Base-by-base conservation (phyloP, 2,329 filamentous ascomycete species). In the Fusarium lyarnte region DNA sequence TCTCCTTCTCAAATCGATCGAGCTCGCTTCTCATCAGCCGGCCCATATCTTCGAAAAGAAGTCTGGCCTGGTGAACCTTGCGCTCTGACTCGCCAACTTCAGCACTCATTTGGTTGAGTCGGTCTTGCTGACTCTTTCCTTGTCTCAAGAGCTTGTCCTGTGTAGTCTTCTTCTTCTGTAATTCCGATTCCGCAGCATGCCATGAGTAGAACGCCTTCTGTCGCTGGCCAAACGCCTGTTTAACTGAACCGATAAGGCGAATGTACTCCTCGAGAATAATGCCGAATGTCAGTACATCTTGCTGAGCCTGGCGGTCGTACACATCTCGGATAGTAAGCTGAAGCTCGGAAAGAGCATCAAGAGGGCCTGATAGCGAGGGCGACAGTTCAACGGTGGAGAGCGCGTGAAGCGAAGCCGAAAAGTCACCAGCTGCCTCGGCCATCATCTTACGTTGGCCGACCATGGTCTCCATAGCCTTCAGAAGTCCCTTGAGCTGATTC, bases 221-320 rank as follows among this genome's bases (percentile, higher is more conserved):
- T 63, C 96, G 91, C 82, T 98, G 95, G 39, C 88, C 85, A 79
- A 99, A 99, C 0, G 96, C 94, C 69, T 92, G 93, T 86, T 99
- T 99, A 68, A 98, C 93, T 61, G 93, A 97, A 36, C 94, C 94
- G 76, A 99, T 98, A 46, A 99, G 84, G 9, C 96, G 94, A 76
- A 99, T 97, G 83, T 99, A 99, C 83, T 99, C 96, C 74, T 99
- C 96, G 71, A 99, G 95, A 46, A 97, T 97, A 78, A 98, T 98
- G 41, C 96, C 96, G 73, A 99, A 91, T 0, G 96, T 99, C 57
- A 99, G 87, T 36, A 98, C 92, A 79, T 99, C 96, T 81, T 99
- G 96, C 83, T 98, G 94, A 16, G 96, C 96, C 82, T 99, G 96
- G 27, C 96, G 93, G 76, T 98, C 94, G 80, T 99, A 98, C 3